These are phyloP conservation scores for Ustilago loliicola DNA, from an alignment of 1,284 basidiomycete genomes.

Conservation along the genomic window DNA sequence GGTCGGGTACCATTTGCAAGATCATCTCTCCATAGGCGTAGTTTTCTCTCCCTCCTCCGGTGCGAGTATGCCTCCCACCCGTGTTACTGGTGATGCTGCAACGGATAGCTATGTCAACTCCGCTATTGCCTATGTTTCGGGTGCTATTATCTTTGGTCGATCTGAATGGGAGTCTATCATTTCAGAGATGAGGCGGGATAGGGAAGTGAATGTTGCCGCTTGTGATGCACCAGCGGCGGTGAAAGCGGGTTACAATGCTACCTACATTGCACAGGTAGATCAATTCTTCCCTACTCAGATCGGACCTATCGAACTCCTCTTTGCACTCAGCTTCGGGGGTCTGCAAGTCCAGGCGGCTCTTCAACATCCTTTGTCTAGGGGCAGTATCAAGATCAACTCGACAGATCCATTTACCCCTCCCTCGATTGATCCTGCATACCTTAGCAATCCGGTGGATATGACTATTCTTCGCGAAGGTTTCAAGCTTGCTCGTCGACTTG, in stretches of 20 bases:
- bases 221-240: slow-evolving; percentile 75
- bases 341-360: slow-evolving; percentile 77
- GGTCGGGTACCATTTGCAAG: slow-evolving; percentile 71
- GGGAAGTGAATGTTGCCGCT: slow-evolving; percentile 68
- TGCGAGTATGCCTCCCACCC: slow-evolving; percentile 70
- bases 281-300: slow-evolving; percentile 68
- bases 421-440: slow-evolving; percentile 77
- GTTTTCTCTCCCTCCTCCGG: slow-evolving; percentile 21
- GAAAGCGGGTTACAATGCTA: slow-evolving; percentile 77
- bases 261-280: slow-evolving; percentile 75
- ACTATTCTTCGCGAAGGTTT: slow-evolving; percentile 76
- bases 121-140: slow-evolving; percentile 78
- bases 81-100: slow-evolving; percentile 68
- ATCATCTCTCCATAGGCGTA: slow-evolving; percentile 62
- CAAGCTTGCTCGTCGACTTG: slow-evolving; percentile 74
- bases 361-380: slow-evolving; percentile 77
- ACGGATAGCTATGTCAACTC: slow-evolving; percentile 79
- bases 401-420: slow-evolving; percentile 75
- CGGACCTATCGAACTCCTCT: slow-evolving; percentile 59
- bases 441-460: slow-evolving; percentile 72
- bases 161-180: slow-evolving; percentile 23
- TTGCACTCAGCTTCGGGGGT: slow-evolving; percentile 47
- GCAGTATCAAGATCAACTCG: slow-evolving; percentile 74
- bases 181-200: slow-evolving; percentile 27
- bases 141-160: slow-evolving; percentile 74